phyloP scores from a whole-genome alignment of 805 yeast genomes.

The Metschnikowia hibisci region DNA sequence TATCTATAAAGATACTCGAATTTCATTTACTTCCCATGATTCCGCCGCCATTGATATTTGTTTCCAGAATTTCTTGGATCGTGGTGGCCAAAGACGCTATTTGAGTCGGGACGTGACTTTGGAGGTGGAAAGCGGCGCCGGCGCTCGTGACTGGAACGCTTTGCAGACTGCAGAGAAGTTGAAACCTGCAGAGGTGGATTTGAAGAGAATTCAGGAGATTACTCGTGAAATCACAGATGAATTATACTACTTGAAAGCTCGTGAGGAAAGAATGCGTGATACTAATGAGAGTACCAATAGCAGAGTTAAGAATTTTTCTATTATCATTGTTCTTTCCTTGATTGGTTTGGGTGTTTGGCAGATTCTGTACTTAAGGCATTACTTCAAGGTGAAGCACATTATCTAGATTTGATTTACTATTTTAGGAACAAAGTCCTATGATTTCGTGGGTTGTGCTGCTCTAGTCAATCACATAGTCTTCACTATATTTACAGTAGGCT shows the following conservation, averaged over 20 bases:
- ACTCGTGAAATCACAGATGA: constrained; percentile 78
- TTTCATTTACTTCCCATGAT: constrained; percentile 81
- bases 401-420: constrained; percentile 33
- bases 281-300: constrained; percentile 95
- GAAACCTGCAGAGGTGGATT: constrained; percentile 87
- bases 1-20: constrained; percentile 64
- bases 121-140: constrained; percentile 92
- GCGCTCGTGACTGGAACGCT: constrained; percentile 97
- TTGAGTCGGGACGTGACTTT: constrained; percentile 72
- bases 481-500: too few species aligned
- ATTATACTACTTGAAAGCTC: constrained; percentile 73
- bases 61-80: constrained; percentile 59
- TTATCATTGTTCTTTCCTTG: constrained; percentile 63
- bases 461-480: neutral
- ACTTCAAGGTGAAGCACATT: constrained; percentile 83
- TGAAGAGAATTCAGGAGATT: constrained; percentile 81
- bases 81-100: constrained; percentile 32
- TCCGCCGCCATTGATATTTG: constrained; percentile 89
- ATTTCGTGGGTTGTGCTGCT: neutral
- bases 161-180: constrained; percentile 89
- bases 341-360: constrained; percentile 88
- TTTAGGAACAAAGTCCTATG: neutral
- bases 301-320: constrained; percentile 85
- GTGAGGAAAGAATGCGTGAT: constrained; percentile 92
- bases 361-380: constrained; percentile 83